These are phyloP conservation scores for Condylostoma magnum DNA, from an alignment of 169 alveolate species.

Conservation along the genomic window DNA sequence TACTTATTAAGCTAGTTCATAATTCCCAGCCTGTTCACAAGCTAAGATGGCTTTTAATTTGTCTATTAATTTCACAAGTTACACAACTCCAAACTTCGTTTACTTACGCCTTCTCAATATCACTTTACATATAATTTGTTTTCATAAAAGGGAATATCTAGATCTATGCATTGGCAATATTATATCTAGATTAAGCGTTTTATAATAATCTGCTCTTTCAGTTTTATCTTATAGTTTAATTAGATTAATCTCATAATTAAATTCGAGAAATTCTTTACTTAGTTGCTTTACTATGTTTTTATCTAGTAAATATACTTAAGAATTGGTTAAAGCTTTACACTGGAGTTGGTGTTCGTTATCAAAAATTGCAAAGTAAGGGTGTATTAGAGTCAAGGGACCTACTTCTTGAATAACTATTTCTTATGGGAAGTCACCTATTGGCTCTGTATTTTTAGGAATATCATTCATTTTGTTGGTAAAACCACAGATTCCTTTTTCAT, in stretches of 20 bases:
- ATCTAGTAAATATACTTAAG: neutral
- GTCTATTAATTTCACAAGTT: neutral
- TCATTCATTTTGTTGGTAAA: neutral
- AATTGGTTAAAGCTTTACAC: slow-evolving; percentile 9
- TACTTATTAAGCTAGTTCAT: slow-evolving; percentile 27
- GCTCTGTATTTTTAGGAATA: neutral
- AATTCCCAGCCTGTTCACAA: slow-evolving; percentile 26
- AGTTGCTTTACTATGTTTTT: neutral
- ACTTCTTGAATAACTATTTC: neutral
- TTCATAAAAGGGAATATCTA: no score
- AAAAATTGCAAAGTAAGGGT: neutral
- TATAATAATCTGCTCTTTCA: no score
- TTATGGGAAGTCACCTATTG: slow-evolving; percentile 27
- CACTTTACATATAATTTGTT: neutral
- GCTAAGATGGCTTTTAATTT: slow-evolving; percentile 27
- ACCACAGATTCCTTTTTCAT: neutral
- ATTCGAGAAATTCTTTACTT: neutral
- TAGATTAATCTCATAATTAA: neutral
- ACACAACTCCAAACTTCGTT: neutral
- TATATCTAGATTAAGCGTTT: no score
- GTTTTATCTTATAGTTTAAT: neutral
- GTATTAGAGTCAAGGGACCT: neutral
- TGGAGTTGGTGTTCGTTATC: neutral
- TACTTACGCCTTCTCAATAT: neutral
- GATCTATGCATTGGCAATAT: no score